Evolutionary conservation across 768 basidiomycete genomes (phyloP).

Genomic region (Pluteus cervinus): DNA sequence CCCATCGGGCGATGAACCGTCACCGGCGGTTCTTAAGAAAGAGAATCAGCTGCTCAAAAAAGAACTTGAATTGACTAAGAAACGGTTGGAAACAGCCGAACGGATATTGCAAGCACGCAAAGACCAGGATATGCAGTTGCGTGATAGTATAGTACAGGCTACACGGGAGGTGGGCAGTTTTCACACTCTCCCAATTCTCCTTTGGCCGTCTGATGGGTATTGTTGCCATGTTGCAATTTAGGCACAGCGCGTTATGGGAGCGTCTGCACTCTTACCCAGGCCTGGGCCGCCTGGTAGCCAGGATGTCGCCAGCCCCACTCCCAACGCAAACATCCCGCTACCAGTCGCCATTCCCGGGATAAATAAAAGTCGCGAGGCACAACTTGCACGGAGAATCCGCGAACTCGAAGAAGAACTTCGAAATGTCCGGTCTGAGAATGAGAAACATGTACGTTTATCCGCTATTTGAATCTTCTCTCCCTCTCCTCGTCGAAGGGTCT

Average conservation of each 20-base stretch:
- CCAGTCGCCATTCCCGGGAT: conserved; percentile 44
- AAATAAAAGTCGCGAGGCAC: conserved; percentile 47
- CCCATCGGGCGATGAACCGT: conserved; percentile 52
- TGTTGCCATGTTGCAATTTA: too few relatives aligned
- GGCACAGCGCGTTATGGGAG: conserved; percentile 78
- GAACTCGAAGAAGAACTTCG: conserved; percentile 81
- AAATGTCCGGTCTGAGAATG: conserved; percentile 59
- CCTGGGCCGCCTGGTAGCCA: conserved; percentile 48
- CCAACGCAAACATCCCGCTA: conserved; percentile 57
- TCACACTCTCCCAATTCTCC: not conserved
- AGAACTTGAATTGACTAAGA: conserved; percentile 53
- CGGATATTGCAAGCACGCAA: conserved; percentile 59
- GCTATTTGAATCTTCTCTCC: conserved; percentile 1
- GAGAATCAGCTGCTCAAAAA: conserved; percentile 63
- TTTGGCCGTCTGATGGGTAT: not conserved
- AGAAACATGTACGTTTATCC: conserved; percentile 61
- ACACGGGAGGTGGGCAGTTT: conserved; percentile 46
- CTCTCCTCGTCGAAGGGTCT: conserved; percentile 4
- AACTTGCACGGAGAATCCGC: conserved; percentile 57
- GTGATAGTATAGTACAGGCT: conserved; percentile 73
- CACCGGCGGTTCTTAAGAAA: conserved; percentile 45
- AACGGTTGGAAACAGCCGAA: conserved; percentile 55
- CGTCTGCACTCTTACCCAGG: conserved; percentile 54
- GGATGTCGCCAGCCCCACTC: too few relatives aligned
- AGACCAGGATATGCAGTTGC: conserved; percentile 74